Conservation (phyloP, 768 basidiomycete species). For the Leccinum incarnatum region DNA sequence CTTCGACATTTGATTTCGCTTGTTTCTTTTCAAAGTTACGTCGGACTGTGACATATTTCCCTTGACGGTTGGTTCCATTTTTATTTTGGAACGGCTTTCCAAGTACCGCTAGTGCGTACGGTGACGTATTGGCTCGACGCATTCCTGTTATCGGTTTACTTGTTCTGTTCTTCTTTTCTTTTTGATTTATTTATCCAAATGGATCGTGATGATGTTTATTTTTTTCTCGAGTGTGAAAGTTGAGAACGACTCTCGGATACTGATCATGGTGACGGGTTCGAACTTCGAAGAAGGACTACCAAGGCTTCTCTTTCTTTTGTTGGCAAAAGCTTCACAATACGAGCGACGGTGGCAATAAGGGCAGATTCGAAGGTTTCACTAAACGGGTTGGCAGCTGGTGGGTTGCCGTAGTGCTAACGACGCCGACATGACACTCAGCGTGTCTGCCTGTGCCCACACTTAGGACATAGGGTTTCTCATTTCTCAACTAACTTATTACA, state of each 20-base stretch:
- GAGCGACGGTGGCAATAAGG: not conserved
- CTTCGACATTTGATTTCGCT: slow-evolving; percentile 1
- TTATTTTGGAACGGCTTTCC: slow-evolving; percentile 18
- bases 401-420: not conserved
- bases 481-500: too few species aligned
- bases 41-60: slow-evolving; percentile 17
- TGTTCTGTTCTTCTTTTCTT: not conserved
- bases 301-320: not conserved
- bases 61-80: not conserved
- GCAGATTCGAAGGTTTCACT: not conserved
- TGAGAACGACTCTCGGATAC: not conserved
- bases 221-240: not conserved
- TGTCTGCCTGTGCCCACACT: too few species aligned
- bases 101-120: slow-evolving; percentile 21
- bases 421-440: too few species aligned
- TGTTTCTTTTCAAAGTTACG: slow-evolving; percentile 8
- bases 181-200: slow-evolving; percentile 19
- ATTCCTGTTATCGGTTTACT: slow-evolving; percentile 17
- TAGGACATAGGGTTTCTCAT: too few species aligned
- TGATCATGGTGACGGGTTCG: not conserved
- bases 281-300: not conserved
- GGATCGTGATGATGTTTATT: slow-evolving; percentile 7
- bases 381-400: not conserved
- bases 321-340: not conserved
- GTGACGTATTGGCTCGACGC: slow-evolving; percentile 14